These are phyloP conservation scores for Arabidopsis suecica DNA, from an alignment of 345 rosid species.

Conservation along the genomic window DNA sequence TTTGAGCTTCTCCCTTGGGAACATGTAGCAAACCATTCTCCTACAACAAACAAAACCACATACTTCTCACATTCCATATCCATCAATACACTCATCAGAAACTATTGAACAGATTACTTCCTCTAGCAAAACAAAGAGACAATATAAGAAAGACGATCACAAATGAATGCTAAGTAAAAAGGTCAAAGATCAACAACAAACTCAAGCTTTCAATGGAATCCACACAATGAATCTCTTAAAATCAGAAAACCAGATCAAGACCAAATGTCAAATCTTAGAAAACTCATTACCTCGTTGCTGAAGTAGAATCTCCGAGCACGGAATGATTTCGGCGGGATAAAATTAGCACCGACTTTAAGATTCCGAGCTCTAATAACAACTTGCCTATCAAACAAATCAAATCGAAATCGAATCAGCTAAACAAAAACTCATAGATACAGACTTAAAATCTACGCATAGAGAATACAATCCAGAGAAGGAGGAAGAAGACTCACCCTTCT, in stretches of 20 bases:
- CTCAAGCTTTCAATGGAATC: not conserved
- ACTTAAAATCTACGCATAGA: not conserved
- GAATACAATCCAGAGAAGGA: not conserved
- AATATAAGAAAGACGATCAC: not conserved
- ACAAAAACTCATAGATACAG: not conserved
- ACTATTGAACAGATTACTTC: not conserved
- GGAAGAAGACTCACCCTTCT: conserved; percentile 67
- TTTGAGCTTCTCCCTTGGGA: conserved; percentile 81
- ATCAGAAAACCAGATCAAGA: not conserved
- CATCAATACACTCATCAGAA: not conserved
- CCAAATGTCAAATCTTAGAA: conserved; percentile 1
- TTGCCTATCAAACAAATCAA: conserved; percentile 56
- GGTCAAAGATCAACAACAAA: not conserved
- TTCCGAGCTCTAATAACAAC: conserved; percentile 85
- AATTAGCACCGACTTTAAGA: conserved; percentile 87
- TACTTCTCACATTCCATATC: conserved; percentile 1
- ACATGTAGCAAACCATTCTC: conserved; percentile 90
- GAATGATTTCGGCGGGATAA: conserved; percentile 81
- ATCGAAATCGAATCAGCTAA: conserved; percentile 13
- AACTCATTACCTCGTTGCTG: conserved; percentile 74
- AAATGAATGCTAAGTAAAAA: too few species aligned
- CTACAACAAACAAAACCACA: conserved; percentile 49
- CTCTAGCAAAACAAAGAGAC: not conserved
- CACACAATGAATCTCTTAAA: not conserved
- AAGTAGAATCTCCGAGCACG: conserved; percentile 83